Evolutionary conservation across 192 early-diverging fungal genomes (phyloP).

Genomic region (Blastocladiella britannica): DNA sequence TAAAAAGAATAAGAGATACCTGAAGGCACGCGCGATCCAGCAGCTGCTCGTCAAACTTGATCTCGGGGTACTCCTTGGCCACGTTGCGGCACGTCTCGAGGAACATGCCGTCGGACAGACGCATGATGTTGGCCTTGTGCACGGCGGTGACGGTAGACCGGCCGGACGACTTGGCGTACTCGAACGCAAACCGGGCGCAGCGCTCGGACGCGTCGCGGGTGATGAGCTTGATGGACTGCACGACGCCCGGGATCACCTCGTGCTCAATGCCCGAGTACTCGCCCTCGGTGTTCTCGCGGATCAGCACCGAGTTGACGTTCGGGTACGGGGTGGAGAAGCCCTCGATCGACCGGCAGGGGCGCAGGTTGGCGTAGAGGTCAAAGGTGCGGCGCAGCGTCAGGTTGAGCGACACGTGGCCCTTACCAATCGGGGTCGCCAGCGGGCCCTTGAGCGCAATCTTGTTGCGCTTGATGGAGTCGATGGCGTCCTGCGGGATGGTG

Average conservation of each 20-base stretch:
- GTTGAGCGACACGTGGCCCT: constrained; percentile 94
- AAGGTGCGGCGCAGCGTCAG: constrained; percentile 76
- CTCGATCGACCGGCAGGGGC: constrained; percentile 90
- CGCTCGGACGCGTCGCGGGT: constrained; percentile 84
- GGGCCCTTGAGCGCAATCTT: constrained; percentile 95
- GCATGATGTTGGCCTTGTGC: constrained; percentile 97
- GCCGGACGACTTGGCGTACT: constrained; percentile 70
- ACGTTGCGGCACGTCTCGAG: constrained; percentile 78
- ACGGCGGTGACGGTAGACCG: constrained; percentile 85
- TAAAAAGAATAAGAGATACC: constrained; percentile 12
- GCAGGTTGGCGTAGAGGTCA: constrained; percentile 95
- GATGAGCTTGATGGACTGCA: constrained; percentile 99
- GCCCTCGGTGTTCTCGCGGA: constrained; percentile 99
- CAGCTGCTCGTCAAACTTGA: constrained; percentile 75
- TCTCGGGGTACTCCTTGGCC: constrained; percentile 72
- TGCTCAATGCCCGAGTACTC: constrained; percentile 99
- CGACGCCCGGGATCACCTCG: constrained; percentile 78
- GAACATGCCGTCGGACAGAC: constrained; percentile 93
- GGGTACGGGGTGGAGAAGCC: constrained; percentile 92
- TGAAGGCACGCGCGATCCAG: constrained; percentile 83
- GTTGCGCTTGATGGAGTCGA: constrained; percentile 78
- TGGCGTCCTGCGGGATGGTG: constrained; percentile 76
- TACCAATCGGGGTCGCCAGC: constrained; percentile 93
- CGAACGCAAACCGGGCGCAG: constrained; percentile 83
- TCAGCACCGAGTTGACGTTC: constrained; percentile 92